These are phyloP conservation scores for Daldinia decipiens DNA, from an alignment of 495 filamentous ascomycete genomes.

Conservation along the genomic window DNA sequence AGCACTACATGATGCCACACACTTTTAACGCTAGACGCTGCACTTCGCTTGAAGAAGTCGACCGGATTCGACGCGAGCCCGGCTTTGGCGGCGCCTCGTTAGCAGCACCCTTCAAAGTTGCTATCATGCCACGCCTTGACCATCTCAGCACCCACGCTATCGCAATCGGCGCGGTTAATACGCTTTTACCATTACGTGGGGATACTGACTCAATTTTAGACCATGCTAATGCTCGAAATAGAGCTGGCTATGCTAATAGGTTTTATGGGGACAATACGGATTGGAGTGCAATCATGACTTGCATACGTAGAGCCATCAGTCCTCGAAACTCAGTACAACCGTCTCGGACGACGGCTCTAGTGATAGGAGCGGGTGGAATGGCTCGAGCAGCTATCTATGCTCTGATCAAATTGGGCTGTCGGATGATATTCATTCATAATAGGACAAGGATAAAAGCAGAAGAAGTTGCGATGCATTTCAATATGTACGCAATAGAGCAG, in stretches of 20 bases:
- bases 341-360: constrained; percentile 71
- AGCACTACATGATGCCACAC: constrained; percentile 77
- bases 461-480: constrained; percentile 78
- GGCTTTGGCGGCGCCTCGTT: constrained; percentile 79
- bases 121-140: constrained; percentile 72
- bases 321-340: constrained; percentile 80
- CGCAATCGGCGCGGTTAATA: constrained; percentile 85
- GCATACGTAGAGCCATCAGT: constrained; percentile 78
- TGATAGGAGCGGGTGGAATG: constrained; percentile 86
- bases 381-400: constrained; percentile 82
- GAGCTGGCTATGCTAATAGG: constrained; percentile 69
- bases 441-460: constrained; percentile 70
- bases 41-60: constrained; percentile 70
- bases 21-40: constrained; percentile 73
- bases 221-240: constrained; percentile 73
- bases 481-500: constrained; percentile 55
- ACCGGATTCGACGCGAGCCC: constrained; percentile 68
- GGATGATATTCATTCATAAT: constrained; percentile 82
- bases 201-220: constrained; percentile 68
- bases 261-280: constrained; percentile 89
- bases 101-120: constrained; percentile 79
- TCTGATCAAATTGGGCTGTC: constrained; percentile 78
- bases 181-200: constrained; percentile 77
- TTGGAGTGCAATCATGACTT: constrained; percentile 77
- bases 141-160: constrained; percentile 78